Percentiles rank a stretch among this genome's conserved stretches.
Conservation (phyloP, 2,329 filamentous ascomycete genomes). For the Gremmenia infestans region DNA sequence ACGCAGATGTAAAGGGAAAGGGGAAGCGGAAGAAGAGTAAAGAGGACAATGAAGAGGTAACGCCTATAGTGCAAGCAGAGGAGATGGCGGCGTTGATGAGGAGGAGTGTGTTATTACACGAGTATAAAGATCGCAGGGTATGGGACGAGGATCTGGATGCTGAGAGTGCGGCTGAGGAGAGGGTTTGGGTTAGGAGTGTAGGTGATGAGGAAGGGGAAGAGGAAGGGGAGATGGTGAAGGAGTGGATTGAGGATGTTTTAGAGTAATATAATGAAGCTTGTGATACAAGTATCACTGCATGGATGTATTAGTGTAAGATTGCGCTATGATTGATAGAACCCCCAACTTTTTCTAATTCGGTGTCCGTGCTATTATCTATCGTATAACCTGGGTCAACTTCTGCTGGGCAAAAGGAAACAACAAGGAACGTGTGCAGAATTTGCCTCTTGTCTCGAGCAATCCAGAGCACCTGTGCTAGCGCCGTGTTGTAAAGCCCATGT, state of each 20-base stretch:
- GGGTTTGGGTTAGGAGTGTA: constrained; percentile 8
- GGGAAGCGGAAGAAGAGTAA: neutral
- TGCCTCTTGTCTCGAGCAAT: too few species aligned
- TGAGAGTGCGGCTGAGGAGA: constrained; percentile 10
- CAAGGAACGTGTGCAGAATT: too few species aligned
- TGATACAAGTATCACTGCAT: neutral
- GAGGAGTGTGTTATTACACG: constrained; percentile 24
- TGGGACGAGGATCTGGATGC: constrained; percentile 24
- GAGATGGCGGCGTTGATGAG: constrained; percentile 23
- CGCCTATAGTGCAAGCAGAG: constrained; percentile 16
- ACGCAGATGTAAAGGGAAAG: neutral
- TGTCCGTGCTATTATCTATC: neutral
- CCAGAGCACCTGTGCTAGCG: too few species aligned
- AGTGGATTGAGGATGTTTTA: constrained; percentile 17
- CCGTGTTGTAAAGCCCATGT: too few species aligned
- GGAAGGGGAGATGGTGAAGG: constrained; percentile 5
- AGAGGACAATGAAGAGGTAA: neutral
- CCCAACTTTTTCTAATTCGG: neutral
- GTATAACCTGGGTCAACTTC: neutral
- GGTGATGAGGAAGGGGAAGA: neutral
- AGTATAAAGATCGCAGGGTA: constrained; percentile 17
- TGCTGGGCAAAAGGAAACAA: too few species aligned
- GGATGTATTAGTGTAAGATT: neutral
- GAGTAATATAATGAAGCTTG: neutral
- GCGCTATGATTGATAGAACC: neutral